Conservation (phyloP, 768 basidiomycete genomes). For the Punctularia strigosozonata region DNA sequence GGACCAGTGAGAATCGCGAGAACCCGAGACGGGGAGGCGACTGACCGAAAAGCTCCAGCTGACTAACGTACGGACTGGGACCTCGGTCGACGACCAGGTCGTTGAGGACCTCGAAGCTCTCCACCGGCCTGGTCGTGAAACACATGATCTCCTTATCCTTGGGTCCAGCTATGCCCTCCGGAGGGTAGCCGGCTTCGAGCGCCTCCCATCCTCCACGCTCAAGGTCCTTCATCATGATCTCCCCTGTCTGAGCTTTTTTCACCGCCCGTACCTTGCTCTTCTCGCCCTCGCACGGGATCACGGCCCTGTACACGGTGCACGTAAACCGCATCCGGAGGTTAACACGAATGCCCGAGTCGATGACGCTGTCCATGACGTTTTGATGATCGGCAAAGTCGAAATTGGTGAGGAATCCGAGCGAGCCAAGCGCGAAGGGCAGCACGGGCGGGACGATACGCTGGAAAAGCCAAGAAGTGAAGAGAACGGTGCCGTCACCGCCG, state of each 20-base stretch:
- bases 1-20: slow-evolving; percentile 4
- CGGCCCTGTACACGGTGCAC: slow-evolving; percentile 93
- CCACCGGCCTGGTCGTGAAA: slow-evolving; percentile 87
- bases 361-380: slow-evolving; percentile 73
- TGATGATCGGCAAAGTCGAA: slow-evolving; percentile 88
- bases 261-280: slow-evolving; percentile 63
- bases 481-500: slow-evolving; percentile 95
- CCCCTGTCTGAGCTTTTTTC: slow-evolving; percentile 88
- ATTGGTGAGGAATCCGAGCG: slow-evolving; percentile 94
- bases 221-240: slow-evolving; percentile 92
- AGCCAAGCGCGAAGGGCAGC: slow-evolving; percentile 92
- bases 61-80: slow-evolving; percentile 93
- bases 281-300: slow-evolving; percentile 60
- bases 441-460: slow-evolving; percentile 98
- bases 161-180: slow-evolving; percentile 31
- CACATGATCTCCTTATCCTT: slow-evolving; percentile 99
- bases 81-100: slow-evolving; percentile 97
- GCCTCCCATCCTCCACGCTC: slow-evolving; percentile 94
- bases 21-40: slow-evolving; percentile 8
- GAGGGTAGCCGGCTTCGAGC: slow-evolving; percentile 66
- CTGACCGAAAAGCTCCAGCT: slow-evolving; percentile 92
- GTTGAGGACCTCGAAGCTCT: slow-evolving; percentile 93
- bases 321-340: slow-evolving; percentile 99
- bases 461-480: slow-evolving; percentile 99
- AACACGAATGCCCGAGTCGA: slow-evolving; percentile 91